Base-by-base conservation (phyloP, 768 basidiomycete genomes). In the Tylopilus cervinicoccineus region DNA sequence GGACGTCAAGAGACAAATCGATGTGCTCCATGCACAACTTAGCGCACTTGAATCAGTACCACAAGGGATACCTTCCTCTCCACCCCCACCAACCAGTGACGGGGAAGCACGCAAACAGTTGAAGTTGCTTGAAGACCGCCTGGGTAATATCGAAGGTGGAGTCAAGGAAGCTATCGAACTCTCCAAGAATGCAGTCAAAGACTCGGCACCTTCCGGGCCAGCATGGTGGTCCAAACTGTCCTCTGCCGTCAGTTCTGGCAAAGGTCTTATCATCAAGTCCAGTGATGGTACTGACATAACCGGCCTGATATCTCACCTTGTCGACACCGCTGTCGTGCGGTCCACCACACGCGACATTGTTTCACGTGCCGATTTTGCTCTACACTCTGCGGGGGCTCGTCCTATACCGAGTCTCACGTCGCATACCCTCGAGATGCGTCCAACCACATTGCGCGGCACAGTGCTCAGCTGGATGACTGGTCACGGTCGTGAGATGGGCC, bases 391-490 rank as follows among this genome's bases (percentile, higher is more conserved):
- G 6, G 95, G 95, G 3, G 95, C 81, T 2, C 73, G 80, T 0
- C 73, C 92, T 52, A 83, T 96, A 38, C 92, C 93, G 0, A 76
- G 78, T 2, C 79, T 95, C 51, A 97, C 95, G 1, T 86, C 86
- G 34, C 73, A 76, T n/a, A 88, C 91, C 6, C 78, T 84, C 48
- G 83, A 88, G 57, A 68, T 91, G 47, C 72, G 72, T 22, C 83
- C 86, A 0, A 61, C 68, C 5, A 75, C 72, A 3, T 49, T 84
- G 48, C 66, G 70, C 5, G 68, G 72, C 6, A 72, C 81, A 19
- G 52, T 86, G 22, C 44, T 80, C 19, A 72, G 81, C 14, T 68
- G 79, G 50, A 55, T 88, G 58, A 83, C 84, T 0, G 86, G 86
- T 29, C 73, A 74, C 37, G 80, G 79, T 17, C 74, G 76, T 54